Base-by-base conservation (phyloP, 345 rosid genomes). In the Citrus cavaleriei region DNA sequence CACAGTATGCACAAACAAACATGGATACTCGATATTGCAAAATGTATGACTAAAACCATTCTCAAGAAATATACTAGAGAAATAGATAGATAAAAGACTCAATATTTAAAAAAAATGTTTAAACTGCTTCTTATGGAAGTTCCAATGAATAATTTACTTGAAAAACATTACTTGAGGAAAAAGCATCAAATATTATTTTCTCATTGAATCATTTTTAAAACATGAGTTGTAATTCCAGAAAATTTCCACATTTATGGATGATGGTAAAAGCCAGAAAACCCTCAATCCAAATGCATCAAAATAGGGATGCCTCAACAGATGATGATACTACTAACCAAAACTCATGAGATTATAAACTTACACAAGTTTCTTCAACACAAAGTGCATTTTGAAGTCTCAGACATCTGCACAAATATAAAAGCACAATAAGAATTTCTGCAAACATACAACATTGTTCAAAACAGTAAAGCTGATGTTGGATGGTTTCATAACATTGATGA, bases 321-420 rank as follows among this genome's bases (percentile, higher is more conserved):
- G 13, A 34, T 27, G 21, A 59, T 14, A 25, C 35, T 3, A 57
- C 4, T 24, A 67, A 24, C 73, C 19, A 49, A 32, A 24, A 58
- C 68, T 21, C 5, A 54, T 28, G 58, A 70, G 66, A 73, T 25
- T 49, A 73, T 25, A 69, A 79, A 83, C 95, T 85, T 92, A 95
- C 98, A 81, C 89, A 88, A 72, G 91, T 86, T 88, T 95, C 98
- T 60, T 85, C 75, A 79, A 81, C 84, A 81, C 95, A 92, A 58
- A 91, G 85, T 51, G 90, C 97, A 89, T 80, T 92, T 80, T 82
- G 94, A 89, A 95, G 97, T 84, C 95, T 88, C 85, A 95, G 78
- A 78, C 76, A 88, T 86, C 98, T 93, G 95, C 87, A 82, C 63
- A 80, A 78, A 68, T 75, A 80, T 80, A 75, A 70, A 14, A 59